Evolutionary conservation across 2,329 filamentous ascomycete species (phyloP).

Genomic region (Xylaria digitata): DNA sequence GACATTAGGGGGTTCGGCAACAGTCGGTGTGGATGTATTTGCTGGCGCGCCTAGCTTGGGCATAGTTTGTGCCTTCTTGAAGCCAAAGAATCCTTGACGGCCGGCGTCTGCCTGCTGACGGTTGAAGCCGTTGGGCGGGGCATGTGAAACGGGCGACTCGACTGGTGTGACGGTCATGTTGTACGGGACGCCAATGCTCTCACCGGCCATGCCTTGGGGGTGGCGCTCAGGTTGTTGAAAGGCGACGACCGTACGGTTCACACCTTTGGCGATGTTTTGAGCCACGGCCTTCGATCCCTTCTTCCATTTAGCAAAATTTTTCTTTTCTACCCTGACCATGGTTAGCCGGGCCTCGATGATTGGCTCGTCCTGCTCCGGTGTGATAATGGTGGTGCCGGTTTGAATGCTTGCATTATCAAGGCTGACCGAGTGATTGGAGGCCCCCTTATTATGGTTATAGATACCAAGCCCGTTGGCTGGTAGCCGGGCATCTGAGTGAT

Average conservation of each 20-base stretch:
- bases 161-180: conserved; percentile 71
- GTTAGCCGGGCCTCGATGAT: conserved; percentile 82
- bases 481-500: conserved; percentile 68
- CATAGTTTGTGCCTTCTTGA: conserved; percentile 63
- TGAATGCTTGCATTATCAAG: conserved; percentile 65
- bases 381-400: conserved; percentile 69
- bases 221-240: conserved; percentile 68
- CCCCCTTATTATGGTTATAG: conserved; percentile 64
- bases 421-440: conserved; percentile 62
- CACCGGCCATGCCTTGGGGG: conserved; percentile 65
- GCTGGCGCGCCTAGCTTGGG: conserved; percentile 63
- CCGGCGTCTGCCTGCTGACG: conserved; percentile 49
- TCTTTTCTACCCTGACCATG: conserved; percentile 94
- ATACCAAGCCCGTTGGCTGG: conserved; percentile 67
- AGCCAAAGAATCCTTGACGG: conserved; percentile 74
- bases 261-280: conserved; percentile 92
- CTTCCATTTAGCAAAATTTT: conserved; percentile 99
- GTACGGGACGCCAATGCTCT: conserved; percentile 77
- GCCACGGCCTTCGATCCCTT: conserved; percentile 94
- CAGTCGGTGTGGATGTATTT: conserved; percentile 54
- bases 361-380: conserved; percentile 73
- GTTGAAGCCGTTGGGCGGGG: conserved; percentile 50
- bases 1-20: conserved; percentile 65
- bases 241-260: conserved; percentile 89
- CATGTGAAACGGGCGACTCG: conserved; percentile 56